phyloP scores from a whole-genome alignment of 371 early-diverging fungal genomes.

The Mucor lusitanicus region DNA sequence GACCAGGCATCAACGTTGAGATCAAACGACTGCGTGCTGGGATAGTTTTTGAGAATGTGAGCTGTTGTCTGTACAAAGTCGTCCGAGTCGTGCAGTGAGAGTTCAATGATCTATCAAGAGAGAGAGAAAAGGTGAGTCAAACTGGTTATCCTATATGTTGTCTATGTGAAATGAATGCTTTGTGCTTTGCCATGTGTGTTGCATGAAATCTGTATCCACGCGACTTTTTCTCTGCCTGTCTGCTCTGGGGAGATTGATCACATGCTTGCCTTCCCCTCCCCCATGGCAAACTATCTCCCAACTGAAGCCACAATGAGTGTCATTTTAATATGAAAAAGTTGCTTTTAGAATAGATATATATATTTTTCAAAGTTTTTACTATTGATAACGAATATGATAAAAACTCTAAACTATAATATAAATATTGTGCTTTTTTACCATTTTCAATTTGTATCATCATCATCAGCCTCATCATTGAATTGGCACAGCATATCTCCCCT shows the following conservation, averaged over 20 bases:
- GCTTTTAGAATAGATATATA: neutral
- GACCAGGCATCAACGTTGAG: conserved; percentile 22
- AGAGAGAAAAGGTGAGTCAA: no score
- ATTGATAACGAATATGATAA: neutral
- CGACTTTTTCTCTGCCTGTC: neutral
- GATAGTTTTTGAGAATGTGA: conserved; percentile 19
- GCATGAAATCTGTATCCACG: neutral
- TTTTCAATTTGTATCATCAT: neutral
- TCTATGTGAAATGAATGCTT: neutral
- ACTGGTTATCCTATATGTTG: neutral
- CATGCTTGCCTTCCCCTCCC: neutral
- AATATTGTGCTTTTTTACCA: neutral
- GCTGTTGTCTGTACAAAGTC: conserved; percentile 25
- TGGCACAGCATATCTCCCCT: neutral
- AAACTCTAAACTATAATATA: neutral
- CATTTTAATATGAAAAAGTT: neutral
- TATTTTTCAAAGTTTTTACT: neutral
- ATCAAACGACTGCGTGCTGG: conserved; percentile 9
- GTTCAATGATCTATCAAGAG: conserved; percentile 19
- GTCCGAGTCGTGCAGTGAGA: conserved; percentile 22
- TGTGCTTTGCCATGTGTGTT: neutral
- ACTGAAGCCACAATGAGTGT: neutral
- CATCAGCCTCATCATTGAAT: neutral
- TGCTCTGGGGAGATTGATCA: neutral
- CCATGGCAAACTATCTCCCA: neutral